A percentile compares a stretch with the other conserved stretches of the same genome.
These are phyloP conservation scores for Claviceps pazoutovae DNA, from an alignment of 2,329 filamentous ascomycete genomes.

Conservation along the genomic window DNA sequence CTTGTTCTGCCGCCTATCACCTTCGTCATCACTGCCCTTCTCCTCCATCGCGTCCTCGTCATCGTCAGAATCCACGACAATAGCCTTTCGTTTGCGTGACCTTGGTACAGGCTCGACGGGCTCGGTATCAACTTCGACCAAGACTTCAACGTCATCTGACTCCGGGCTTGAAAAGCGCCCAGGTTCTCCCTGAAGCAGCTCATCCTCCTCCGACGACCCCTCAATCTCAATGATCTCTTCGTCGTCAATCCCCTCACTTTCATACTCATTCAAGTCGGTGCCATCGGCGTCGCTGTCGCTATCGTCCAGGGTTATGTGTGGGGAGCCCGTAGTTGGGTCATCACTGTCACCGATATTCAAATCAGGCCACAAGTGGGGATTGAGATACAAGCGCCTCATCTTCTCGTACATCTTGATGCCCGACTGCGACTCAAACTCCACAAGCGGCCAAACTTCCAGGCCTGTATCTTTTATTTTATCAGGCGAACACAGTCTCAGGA, in stretches of 20 bases:
- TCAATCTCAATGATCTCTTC: slow-evolving; percentile 14
- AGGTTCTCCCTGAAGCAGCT: neutral
- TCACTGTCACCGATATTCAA: slow-evolving; percentile 3
- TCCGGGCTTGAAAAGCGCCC: slow-evolving; percentile 4
- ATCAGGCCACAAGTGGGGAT: neutral
- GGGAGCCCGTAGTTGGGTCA: neutral
- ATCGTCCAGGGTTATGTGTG: neutral
- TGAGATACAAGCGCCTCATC: slow-evolving; percentile 6
- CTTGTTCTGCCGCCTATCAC: neutral
- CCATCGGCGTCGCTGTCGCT: slow-evolving; percentile 5
- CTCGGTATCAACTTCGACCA: neutral
- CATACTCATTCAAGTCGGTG: slow-evolving; percentile 18
- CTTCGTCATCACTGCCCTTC: slow-evolving; percentile 14
- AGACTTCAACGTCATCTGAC: slow-evolving; percentile 6
- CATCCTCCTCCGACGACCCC: slow-evolving; percentile 8
- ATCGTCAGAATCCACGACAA: slow-evolving; percentile 15
- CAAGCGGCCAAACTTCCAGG: slow-evolving; percentile 17
- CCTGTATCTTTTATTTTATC: slow-evolving; percentile 2
- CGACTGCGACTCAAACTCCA: slow-evolving; percentile 13
- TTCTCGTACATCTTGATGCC: slow-evolving; percentile 10
- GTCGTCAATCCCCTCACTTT: slow-evolving; percentile 27
- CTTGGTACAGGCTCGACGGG: slow-evolving; percentile 4
- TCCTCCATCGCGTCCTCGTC: slow-evolving; percentile 13
- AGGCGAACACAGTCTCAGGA: slow-evolving; percentile 6
- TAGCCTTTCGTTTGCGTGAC: slow-evolving; percentile 15